These are phyloP conservation scores for Lichtheimia hyalospora DNA, from an alignment of 371 early-diverging fungal species.

Conservation along the genomic window DNA sequence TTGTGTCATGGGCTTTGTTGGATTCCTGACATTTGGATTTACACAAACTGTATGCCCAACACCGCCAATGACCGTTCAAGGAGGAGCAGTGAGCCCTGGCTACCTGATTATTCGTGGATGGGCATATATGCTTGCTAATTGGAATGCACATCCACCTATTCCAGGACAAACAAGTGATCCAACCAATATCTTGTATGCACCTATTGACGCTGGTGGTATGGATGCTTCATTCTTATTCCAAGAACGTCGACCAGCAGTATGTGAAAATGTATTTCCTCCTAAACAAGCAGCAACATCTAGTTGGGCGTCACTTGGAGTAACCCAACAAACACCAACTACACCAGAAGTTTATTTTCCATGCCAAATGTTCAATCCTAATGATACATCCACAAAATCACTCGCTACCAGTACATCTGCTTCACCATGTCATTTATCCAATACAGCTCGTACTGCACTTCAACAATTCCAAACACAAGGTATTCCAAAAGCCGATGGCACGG, in stretches of 20 bases:
- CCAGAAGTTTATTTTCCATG: slow-evolving; percentile 71
- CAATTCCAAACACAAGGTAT: slow-evolving; percentile 35
- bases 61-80: slow-evolving; percentile 28
- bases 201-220: slow-evolving; percentile 64
- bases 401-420: slow-evolving; percentile 41
- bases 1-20: slow-evolving; percentile 48
- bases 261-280: slow-evolving; percentile 43
- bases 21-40: slow-evolving; percentile 65
- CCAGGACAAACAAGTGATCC: slow-evolving; percentile 31
- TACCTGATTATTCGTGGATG: slow-evolving; percentile 55
- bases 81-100: slow-evolving; percentile 34
- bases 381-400: slow-evolving; percentile 41
- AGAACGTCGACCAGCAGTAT: slow-evolving; percentile 46
- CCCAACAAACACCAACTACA: slow-evolving; percentile 16
- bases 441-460: slow-evolving; percentile 34
- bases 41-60: slow-evolving; percentile 53
- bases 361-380: slow-evolving; percentile 51
- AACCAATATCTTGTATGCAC: slow-evolving; percentile 56
- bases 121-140: slow-evolving; percentile 52
- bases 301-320: slow-evolving; percentile 16
- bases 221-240: slow-evolving; percentile 59
- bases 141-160: slow-evolving; percentile 48
- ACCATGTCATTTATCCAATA: slow-evolving; percentile 61
- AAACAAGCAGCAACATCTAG: neutral
- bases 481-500: slow-evolving; percentile 14